Evolutionary conservation across 2,329 filamentous ascomycete species (phyloP).

Genomic region (Zymoseptoria brevis): DNA sequence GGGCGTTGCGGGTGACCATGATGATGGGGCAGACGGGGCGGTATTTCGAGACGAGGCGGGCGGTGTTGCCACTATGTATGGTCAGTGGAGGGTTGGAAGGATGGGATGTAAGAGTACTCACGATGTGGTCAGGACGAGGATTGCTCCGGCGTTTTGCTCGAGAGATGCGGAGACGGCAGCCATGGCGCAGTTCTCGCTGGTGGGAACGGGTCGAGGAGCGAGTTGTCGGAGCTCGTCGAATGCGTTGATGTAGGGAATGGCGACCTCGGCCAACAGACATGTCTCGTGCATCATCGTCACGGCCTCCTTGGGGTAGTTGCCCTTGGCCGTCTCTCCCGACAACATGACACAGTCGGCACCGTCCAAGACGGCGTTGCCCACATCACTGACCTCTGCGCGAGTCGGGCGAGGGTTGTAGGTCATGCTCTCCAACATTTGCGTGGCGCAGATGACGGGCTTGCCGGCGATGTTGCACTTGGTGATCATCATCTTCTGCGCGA

Average conservation of each 20-base stretch:
- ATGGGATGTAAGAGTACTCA: slow-evolving; percentile 74
- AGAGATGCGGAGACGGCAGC: slow-evolving; percentile 91
- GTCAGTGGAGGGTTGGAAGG: slow-evolving; percentile 65
- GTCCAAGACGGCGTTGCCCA: slow-evolving; percentile 95
- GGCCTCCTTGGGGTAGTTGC: slow-evolving; percentile 83
- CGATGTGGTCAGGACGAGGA: slow-evolving; percentile 91
- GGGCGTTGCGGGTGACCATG: slow-evolving; percentile 88
- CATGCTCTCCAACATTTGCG: slow-evolving; percentile 99
- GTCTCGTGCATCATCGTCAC: slow-evolving; percentile 98
- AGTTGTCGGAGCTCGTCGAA: slow-evolving; percentile 91
- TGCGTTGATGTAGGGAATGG: slow-evolving; percentile 91
- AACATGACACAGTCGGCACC: slow-evolving; percentile 99
- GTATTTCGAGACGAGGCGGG: slow-evolving; percentile 95
- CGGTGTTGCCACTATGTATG: slow-evolving; percentile 68
- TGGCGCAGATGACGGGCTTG: slow-evolving; percentile 98
- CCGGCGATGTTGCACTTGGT: slow-evolving; percentile 99
- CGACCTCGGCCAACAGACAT: slow-evolving; percentile 91
- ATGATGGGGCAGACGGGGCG: slow-evolving; percentile 98
- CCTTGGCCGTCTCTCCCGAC: slow-evolving; percentile 98
- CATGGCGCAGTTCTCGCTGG: slow-evolving; percentile 93
- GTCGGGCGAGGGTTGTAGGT: slow-evolving; percentile 99
- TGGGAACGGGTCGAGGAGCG: slow-evolving; percentile 72
- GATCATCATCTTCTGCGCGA: slow-evolving; percentile 99
- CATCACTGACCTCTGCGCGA: slow-evolving; percentile 95
- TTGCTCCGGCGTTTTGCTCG: slow-evolving; percentile 92